A percentile compares a stretch with the other conserved stretches of the same genome.
phyloP scores from a whole-genome alignment of 163 green algal species.

The Picocystis sp. region DNA sequence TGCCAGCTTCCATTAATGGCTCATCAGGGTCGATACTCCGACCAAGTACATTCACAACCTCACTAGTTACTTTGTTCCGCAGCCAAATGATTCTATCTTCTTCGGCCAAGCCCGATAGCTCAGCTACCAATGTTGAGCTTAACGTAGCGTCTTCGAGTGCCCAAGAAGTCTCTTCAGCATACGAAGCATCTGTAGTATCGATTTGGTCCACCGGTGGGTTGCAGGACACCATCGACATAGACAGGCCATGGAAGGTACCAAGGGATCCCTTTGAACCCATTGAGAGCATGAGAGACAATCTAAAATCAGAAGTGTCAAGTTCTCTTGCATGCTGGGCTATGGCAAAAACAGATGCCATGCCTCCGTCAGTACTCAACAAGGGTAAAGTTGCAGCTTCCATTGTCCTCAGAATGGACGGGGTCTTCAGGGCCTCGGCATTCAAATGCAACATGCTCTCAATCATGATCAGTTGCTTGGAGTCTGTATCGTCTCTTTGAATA shows the following conservation, averaged over 20 bases:
- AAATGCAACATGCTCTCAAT: too few species aligned
- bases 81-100: constrained; percentile 6
- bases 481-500: too few species aligned
- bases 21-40: constrained; percentile 36
- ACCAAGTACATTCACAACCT: constrained; percentile 42
- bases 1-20: constrained; percentile 40
- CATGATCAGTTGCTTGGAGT: too few species aligned
- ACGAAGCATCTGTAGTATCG: background rate
- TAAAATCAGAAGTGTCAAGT: too few species aligned
- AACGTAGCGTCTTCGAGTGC: background rate
- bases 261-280: too few species aligned
- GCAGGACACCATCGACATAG: background rate
- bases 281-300: too few species aligned
- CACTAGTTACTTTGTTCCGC: constrained; percentile 23
- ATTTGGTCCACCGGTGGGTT: background rate
- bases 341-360: too few species aligned
- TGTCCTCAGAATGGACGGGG: too few species aligned
- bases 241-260: background rate
- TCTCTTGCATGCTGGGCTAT: too few species aligned
- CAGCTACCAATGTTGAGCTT: background rate
- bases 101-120: background rate
- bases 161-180: background rate
- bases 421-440: too few species aligned
- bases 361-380: too few species aligned
- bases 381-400: too few species aligned